These are phyloP conservation scores for Pythium periplocum DNA, from an alignment of 352 stramenopile genomes.

Conservation along the genomic window DNA sequence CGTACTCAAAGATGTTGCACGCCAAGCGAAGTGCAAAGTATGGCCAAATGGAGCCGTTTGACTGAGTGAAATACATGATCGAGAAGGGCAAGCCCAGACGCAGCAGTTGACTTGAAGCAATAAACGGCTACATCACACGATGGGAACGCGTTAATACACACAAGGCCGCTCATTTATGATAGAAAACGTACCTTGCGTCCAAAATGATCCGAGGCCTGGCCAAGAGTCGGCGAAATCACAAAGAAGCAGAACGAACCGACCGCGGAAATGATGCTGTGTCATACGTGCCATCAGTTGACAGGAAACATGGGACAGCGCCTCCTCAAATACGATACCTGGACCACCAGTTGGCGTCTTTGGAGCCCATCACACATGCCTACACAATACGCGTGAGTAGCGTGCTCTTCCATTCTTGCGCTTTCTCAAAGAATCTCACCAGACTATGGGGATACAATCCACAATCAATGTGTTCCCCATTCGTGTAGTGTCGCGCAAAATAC, in stretches of 20 bases:
- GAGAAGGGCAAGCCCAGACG: conserved; percentile 59
- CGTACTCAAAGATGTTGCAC: conserved; percentile 50
- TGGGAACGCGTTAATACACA: no score
- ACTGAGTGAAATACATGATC: conserved; percentile 64
- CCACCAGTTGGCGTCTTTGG: conserved; percentile 63
- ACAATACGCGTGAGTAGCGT: not conserved
- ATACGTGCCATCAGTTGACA: not conserved
- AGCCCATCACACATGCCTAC: conserved; percentile 56
- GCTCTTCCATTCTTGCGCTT: no score
- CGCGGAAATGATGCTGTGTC: conserved; percentile 52
- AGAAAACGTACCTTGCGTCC: conserved; percentile 57
- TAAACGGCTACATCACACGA: conserved; percentile 36
- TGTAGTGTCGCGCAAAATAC: conserved; percentile 70
- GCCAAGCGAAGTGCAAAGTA: conserved; percentile 60
- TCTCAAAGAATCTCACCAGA: conserved; percentile 13
- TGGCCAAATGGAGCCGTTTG: conserved; percentile 42
- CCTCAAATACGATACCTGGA: conserved; percentile 34
- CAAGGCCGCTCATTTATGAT: no score
- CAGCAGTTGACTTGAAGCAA: conserved; percentile 59
- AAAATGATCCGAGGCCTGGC: conserved; percentile 67
- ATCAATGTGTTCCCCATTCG: conserved; percentile 40
- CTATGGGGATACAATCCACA: conserved; percentile 40
- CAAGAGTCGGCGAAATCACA: conserved; percentile 62
- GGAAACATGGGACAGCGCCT: not conserved
- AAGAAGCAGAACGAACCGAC: conserved; percentile 56